Evolutionary conservation across 73 alveolate species (phyloP).

Genomic region (Tetrahymena malaccensis): DNA sequence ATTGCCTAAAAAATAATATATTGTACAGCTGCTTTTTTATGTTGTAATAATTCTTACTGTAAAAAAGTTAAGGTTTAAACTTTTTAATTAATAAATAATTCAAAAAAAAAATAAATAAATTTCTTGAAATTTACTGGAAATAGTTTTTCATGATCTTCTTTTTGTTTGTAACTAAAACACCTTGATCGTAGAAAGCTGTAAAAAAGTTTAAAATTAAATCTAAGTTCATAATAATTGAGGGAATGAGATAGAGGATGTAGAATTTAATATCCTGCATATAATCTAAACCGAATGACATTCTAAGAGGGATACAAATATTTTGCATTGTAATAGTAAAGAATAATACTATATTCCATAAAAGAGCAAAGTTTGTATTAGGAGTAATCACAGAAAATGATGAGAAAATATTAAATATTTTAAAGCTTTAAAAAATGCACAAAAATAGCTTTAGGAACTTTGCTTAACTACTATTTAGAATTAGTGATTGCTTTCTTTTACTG

Average conservation of each 20-base stretch:
- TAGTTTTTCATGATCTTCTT: background rate
- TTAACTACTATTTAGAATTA: background rate
- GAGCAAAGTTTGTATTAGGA: background rate
- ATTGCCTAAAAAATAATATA: too few species aligned
- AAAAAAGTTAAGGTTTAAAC: too few species aligned
- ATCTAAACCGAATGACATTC: background rate
- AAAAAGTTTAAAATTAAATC: background rate
- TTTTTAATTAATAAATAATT: background rate
- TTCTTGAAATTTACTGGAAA: background rate
- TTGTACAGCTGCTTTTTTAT: too few species aligned
- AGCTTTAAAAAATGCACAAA: background rate
- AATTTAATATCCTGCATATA: background rate
- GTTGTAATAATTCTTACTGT: too few species aligned
- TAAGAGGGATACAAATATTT: background rate
- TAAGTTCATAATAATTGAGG: background rate
- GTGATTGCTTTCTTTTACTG: background rate
- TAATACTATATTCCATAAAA: background rate
- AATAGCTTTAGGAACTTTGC: background rate
- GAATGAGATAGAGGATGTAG: background rate
- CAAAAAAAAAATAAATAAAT: background rate
- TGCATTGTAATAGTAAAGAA: background rate
- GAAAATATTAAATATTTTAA: background rate
- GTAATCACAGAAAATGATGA: background rate
- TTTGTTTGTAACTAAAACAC: background rate
- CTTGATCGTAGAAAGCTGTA: background rate